Base-by-base conservation (phyloP, 805 yeast species). In the Ogataea nakhonphanomensis region DNA sequence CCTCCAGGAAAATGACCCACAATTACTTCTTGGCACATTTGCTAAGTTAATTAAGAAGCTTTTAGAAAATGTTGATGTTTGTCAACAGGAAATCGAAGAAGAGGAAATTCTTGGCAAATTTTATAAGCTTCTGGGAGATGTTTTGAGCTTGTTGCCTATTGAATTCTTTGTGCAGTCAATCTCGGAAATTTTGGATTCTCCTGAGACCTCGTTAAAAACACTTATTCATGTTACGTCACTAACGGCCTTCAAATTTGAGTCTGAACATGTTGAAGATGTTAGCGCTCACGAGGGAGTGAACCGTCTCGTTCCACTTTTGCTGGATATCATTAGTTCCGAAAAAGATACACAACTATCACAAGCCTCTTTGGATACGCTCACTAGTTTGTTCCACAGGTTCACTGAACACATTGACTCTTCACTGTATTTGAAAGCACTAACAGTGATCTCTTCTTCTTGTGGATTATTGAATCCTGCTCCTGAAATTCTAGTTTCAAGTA, bases 121-220 rank as follows among this genome's bases (percentile, higher is more conserved):
- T 38, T 78, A 78, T 56, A 70, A 68, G 21, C 62, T 86, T 36
- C 68, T 91, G 48, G 76, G 79, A 25, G 76, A 76, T 49, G 65
- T 81, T 47, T 65, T 91, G 44, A 78, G 79, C 43, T 67, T 88
- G 46, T 67, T 91, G 38, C 96, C 98, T 23, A 74, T 89, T 48
- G 73, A 73, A 46, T 74, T 78, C 49, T 90, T 86, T 58, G 81
- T 83, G 22, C 67, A 71, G 12, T 77, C 95, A 1, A 72, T 84
- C 17, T 65, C 63, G 14, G 59, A 69, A 0, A 66, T 76, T 47
- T 55, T 67, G 30, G 51, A 51, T 4, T 53, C 67, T 3, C 62
- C 66, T 37, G 45, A 59, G 2, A 53, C 77, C 9, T 65, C 67
- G 3, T 57, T 69, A 38, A 74, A 70, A 38, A 71, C 83, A 33